Base-by-base conservation (phyloP, 176 grass and related monocot species). In the Oryza australiensis region DNA sequence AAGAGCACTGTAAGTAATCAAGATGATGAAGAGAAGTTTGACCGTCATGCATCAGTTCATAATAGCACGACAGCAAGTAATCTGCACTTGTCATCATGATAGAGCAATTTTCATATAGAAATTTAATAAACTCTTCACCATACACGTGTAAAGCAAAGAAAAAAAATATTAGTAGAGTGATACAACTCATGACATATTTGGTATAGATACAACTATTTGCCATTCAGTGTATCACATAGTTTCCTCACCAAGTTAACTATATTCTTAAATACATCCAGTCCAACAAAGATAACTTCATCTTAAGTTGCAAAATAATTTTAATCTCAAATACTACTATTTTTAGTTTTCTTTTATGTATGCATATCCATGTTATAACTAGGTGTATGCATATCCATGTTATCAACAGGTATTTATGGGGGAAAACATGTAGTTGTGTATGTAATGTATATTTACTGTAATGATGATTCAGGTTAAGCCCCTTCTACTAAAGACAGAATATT, bases 371-470 rank as follows among this genome's bases (percentile, higher is more conserved):
- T 80, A 23, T 30, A n/a, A n/a, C n/a, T n/a, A n/a, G n/a, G n/a
- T 15, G 64, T 32, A 20, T 41, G 76, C 62, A 32, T 35, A 71
- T 43, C n/a, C 40, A 41, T 64, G 70, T 76, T 80, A 23, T 30
- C 16, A 46, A 40, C 46, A n/a, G 1, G 26, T 26, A 23, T 40
- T 75, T 55, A 37, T 10, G 8, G 55, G 24, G 9, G 53, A 33
- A 20, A 70, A 26, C 46, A 24, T n/a, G 70, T 40, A 34, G 27
- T 62, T 48, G 2, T 84, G 41, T 26, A n/a, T 75, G 20, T 63
- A 83, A 73, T 78, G 68, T 80, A 12, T 62, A 83, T 78, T 81
- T 76, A 16, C 27, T 72, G 16, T 64, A 75, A 23, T 26, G 26
- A 18, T 81, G 6, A 55, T 67, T 62, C 45, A 62, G 82, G 84